These are phyloP conservation scores for Hanseniaspora nectarophila DNA, from an alignment of 805 yeast genomes.

Conservation along the genomic window DNA sequence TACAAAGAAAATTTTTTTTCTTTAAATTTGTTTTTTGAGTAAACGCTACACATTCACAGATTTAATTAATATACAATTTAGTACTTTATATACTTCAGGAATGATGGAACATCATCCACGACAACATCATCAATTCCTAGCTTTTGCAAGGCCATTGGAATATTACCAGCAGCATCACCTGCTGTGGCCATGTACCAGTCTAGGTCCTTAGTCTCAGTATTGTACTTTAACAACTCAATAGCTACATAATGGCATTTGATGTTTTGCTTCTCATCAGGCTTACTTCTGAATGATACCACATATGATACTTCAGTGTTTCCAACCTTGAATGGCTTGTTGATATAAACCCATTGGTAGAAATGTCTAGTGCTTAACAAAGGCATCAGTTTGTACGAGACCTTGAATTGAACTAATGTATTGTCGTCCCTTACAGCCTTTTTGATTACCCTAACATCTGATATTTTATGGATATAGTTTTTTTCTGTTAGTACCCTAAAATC, in stretches of 20 bases:
- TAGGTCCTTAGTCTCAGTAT: slow-evolving; percentile 17
- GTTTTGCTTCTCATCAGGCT: slow-evolving; percentile 20
- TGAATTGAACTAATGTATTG: slow-evolving; percentile 24
- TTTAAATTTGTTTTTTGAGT: background rate
- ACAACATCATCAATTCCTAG: slow-evolving; percentile 32
- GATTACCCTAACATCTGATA: slow-evolving; percentile 22
- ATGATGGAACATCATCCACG: slow-evolving; percentile 31
- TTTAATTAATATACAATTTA: background rate
- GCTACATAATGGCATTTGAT: slow-evolving; percentile 28
- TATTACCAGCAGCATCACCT: slow-evolving; percentile 33
- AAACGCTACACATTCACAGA: background rate
- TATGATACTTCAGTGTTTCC: slow-evolving; percentile 22
- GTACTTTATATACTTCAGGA: slow-evolving; percentile 22
- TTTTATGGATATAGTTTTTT: slow-evolving; percentile 28
- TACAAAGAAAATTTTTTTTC: background rate
- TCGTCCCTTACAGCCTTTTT: slow-evolving; percentile 16
- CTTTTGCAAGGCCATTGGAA: slow-evolving; percentile 33
- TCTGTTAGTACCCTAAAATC: slow-evolving; percentile 28
- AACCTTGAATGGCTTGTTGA: slow-evolving; percentile 21
- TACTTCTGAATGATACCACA: slow-evolving; percentile 29
- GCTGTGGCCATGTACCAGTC: slow-evolving; percentile 33
- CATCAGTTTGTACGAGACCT: slow-evolving; percentile 31
- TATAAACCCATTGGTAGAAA: slow-evolving; percentile 30
- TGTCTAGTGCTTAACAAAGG: slow-evolving; percentile 30
- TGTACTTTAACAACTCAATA: slow-evolving; percentile 27